Evolutionary conservation across 176 grass and related monocot species (phyloP).

Genomic region (Musa schizocarpa): DNA sequence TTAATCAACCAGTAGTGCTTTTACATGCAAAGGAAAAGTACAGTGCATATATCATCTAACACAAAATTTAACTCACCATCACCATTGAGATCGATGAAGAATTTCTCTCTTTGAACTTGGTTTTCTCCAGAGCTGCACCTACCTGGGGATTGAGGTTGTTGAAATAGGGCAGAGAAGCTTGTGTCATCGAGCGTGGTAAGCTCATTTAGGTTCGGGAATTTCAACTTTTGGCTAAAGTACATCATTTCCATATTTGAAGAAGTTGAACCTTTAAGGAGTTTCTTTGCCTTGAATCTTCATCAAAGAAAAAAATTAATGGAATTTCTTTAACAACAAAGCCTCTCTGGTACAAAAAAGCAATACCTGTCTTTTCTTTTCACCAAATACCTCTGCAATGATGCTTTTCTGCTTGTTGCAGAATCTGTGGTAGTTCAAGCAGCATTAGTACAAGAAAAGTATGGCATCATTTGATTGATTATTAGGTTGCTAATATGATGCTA

Average conservation of each 20-base stretch:
- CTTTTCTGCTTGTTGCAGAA: background rate
- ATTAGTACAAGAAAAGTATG: background rate
- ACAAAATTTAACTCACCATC: background rate
- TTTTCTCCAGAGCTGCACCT: background rate
- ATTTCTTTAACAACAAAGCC: background rate
- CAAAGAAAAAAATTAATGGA: too few species aligned
- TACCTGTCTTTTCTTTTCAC: constrained; percentile 16
- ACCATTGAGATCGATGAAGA: constrained; percentile 1
- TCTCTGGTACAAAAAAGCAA: background rate
- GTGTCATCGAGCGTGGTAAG: too few species aligned
- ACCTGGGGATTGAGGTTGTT: background rate
- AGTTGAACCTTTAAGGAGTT: background rate
- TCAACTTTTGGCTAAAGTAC: background rate
- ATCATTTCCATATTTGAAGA: background rate
- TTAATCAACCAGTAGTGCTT: background rate
- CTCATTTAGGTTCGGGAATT: background rate
- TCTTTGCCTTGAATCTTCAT: constrained; percentile 7
- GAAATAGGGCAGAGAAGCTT: background rate
- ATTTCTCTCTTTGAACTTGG: background rate
- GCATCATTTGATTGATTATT: background rate
- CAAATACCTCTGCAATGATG: constrained; percentile 5
- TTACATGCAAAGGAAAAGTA: background rate
- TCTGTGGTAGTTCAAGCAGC: background rate
- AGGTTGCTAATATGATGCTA: background rate
- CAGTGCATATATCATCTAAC: background rate